Evolutionary conservation across 345 rosid species (phyloP).

Genomic region (Eucalyptus lansdowneana): DNA sequence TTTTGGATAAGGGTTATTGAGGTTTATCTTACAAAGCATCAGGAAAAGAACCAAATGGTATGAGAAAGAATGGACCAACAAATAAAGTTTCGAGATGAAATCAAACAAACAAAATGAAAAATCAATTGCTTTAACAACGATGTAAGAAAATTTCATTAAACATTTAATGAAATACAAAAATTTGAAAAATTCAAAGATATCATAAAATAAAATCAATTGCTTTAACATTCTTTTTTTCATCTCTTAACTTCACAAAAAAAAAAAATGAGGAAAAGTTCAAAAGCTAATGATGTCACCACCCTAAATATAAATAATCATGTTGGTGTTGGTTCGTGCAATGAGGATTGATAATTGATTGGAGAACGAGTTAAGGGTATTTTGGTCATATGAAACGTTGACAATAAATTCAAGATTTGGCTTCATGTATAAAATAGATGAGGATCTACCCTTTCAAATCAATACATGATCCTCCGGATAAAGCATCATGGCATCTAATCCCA

Average conservation of each 20-base stretch:
- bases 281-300: neutral
- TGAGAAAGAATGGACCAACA: too few relatives aligned
- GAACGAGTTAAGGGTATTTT: neutral
- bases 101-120: too few relatives aligned
- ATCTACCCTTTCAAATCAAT: neutral
- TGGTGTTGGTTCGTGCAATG: too few relatives aligned
- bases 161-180: too few relatives aligned
- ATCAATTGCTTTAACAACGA: neutral
- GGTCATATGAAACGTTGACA: neutral
- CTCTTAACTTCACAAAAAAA: too few relatives aligned
- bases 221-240: too few relatives aligned
- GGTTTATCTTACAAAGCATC: neutral
- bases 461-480: accelerated
- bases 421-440: neutral
- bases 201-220: too few relatives aligned
- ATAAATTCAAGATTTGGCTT: neutral
- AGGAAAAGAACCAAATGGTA: too few relatives aligned
- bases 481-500: neutral
- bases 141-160: neutral
- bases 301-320: too few relatives aligned
- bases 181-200: too few relatives aligned
- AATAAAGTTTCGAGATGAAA: too few relatives aligned
- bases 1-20: neutral
- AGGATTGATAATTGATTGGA: too few relatives aligned
- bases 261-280: neutral